Conservation (phyloP, 768 basidiomycete genomes). For the Mycena amicta region DNA sequence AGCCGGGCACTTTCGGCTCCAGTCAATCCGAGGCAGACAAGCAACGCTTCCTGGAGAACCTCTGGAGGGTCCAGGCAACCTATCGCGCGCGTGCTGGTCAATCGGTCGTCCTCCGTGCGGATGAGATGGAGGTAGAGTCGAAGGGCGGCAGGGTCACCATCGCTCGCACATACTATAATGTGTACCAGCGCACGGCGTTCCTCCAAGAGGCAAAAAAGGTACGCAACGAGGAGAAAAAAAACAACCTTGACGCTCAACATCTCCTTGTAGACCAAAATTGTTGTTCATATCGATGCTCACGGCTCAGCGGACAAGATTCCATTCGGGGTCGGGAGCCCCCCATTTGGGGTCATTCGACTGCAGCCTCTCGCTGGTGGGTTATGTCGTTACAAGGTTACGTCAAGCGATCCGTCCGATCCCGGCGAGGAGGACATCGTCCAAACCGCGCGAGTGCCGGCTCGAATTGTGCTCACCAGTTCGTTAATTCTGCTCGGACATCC, state of each 20-base stretch:
- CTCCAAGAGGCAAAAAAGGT: slow-evolving; percentile 83
- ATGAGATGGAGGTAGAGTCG: slow-evolving; percentile 77
- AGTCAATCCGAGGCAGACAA: slow-evolving; percentile 67
- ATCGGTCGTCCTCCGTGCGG: slow-evolving; percentile 69
- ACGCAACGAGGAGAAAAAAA: not conserved
- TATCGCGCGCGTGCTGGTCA: slow-evolving; percentile 74
- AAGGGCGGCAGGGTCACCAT: slow-evolving; percentile 60
- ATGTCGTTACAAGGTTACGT: slow-evolving; percentile 76
- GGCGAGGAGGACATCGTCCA: slow-evolving; percentile 84
- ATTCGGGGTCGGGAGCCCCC: slow-evolving; percentile 68
- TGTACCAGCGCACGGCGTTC: slow-evolving; percentile 82
- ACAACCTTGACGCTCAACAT: not conserved
- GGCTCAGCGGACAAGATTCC: slow-evolving; percentile 79
- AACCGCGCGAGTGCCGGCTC: slow-evolving; percentile 68
- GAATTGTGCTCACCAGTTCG: slow-evolving; percentile 83
- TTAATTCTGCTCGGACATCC: slow-evolving; percentile 11
- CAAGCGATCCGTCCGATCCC: slow-evolving; percentile 73
- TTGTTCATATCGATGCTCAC: slow-evolving; percentile 80
- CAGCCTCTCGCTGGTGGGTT: slow-evolving; percentile 85
- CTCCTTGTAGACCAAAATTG: slow-evolving; percentile 72
- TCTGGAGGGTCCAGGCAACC: slow-evolving; percentile 87
- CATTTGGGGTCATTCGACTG: slow-evolving; percentile 78
- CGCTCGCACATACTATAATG: slow-evolving; percentile 86
- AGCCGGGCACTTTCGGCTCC: slow-evolving; percentile 72
- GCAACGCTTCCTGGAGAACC: slow-evolving; percentile 80